Conservation (phyloP, 2,329 filamentous ascomycete species). For the Rhinocladiella similis region DNA sequence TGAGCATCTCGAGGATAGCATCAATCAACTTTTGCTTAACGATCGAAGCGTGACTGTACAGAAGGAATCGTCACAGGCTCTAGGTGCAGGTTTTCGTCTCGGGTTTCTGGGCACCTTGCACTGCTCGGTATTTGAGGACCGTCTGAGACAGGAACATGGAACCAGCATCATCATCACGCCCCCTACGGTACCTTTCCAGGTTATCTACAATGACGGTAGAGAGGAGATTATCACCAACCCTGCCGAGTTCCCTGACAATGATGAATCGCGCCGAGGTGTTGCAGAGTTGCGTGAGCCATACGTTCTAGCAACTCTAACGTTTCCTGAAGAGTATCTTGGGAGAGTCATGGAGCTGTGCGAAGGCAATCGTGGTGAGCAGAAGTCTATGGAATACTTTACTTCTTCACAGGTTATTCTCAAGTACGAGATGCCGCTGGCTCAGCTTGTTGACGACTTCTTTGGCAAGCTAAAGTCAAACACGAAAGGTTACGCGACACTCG, state of each 20-base stretch:
- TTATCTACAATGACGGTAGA: constrained; percentile 74
- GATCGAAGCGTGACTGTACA: constrained; percentile 91
- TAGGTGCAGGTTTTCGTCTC: constrained; percentile 90
- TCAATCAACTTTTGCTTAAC: constrained; percentile 89
- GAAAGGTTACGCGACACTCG: constrained; percentile 92
- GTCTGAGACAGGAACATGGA: constrained; percentile 89
- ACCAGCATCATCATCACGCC: constrained; percentile 96
- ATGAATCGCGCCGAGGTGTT: constrained; percentile 56
- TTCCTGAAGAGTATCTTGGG: constrained; percentile 91
- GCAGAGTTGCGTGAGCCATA: constrained; percentile 70
- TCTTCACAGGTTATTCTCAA: constrained; percentile 90
- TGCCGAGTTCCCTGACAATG: constrained; percentile 79
- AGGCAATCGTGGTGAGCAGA: constrained; percentile 80
- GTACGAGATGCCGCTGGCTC: constrained; percentile 83
- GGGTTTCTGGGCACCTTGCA: constrained; percentile 96
- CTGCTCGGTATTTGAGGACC: constrained; percentile 98
- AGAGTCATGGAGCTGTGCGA: constrained; percentile 95
- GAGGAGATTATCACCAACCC: constrained; percentile 83
- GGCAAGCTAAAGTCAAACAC: constrained; percentile 92
- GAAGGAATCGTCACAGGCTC: constrained; percentile 90
- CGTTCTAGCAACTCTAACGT: constrained; percentile 79
- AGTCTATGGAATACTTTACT: constrained; percentile 87
- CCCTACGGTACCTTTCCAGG: constrained; percentile 87
- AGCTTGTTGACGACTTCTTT: constrained; percentile 95
- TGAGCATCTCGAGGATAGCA: constrained; percentile 84